Conservation (phyloP, 768 basidiomycete species). For the Thelephora aurantiotincta region DNA sequence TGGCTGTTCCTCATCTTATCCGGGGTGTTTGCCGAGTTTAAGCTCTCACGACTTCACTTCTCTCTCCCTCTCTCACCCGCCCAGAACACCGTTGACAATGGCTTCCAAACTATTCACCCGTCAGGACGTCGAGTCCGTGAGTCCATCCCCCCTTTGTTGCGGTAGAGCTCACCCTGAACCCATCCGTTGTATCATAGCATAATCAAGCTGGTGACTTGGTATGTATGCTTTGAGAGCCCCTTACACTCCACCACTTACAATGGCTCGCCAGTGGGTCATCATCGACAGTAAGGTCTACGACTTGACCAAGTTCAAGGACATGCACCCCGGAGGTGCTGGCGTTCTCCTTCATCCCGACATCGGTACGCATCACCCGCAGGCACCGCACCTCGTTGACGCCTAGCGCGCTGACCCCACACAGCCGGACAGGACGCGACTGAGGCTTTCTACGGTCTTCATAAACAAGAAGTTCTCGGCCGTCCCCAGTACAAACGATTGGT, state of each 20-base stretch:
- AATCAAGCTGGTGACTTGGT: slow-evolving; percentile 68
- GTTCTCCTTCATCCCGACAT: slow-evolving; percentile 72
- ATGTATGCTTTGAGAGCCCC: slow-evolving; percentile 13
- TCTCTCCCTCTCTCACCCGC: no score
- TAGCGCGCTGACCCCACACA: slow-evolving; percentile 12
- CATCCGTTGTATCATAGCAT: slow-evolving; percentile 33
- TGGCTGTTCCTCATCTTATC: no score
- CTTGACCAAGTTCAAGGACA: slow-evolving; percentile 59
- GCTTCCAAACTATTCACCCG: slow-evolving; percentile 29
- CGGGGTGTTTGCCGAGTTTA: no score
- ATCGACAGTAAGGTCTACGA: slow-evolving; percentile 80
- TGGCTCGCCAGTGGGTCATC: slow-evolving; percentile 50
- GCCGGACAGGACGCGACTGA: slow-evolving; percentile 84
- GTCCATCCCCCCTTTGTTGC: slow-evolving; percentile 7
- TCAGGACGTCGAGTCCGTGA: slow-evolving; percentile 62
- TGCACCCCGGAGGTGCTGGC: slow-evolving; percentile 75
- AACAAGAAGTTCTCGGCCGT: slow-evolving; percentile 65
- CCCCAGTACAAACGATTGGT: slow-evolving; percentile 63
- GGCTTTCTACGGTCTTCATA: slow-evolving; percentile 79
- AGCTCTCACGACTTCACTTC: no score
- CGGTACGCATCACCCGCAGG: slow-evolving; percentile 28
- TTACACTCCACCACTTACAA: no score
- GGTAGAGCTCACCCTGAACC: background rate
- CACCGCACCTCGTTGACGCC: background rate
- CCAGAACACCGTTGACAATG: slow-evolving; percentile 6